Percentiles rank a stretch among this genome's conserved stretches.
These are phyloP conservation scores for Lyophyllum shimeji DNA, from an alignment of 768 basidiomycete species.

Conservation along the genomic window DNA sequence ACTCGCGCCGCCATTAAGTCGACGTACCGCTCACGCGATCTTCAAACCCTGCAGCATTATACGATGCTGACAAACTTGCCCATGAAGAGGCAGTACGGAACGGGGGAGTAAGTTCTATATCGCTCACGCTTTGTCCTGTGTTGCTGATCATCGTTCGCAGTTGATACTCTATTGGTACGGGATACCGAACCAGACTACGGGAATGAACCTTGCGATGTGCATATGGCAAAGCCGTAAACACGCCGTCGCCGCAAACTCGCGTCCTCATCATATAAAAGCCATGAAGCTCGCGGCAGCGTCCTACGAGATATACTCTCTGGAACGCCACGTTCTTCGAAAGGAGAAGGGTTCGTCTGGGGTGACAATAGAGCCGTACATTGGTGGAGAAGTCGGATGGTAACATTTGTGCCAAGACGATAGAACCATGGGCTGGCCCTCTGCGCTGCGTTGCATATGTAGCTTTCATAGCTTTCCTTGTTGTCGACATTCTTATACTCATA, in stretches of 20 bases:
- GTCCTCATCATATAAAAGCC: slow-evolving; percentile 80
- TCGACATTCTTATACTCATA: not conserved
- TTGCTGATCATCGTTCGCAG: slow-evolving; percentile 29
- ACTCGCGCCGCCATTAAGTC: not conserved
- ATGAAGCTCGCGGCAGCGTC: slow-evolving; percentile 76
- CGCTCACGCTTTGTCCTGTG: slow-evolving; percentile 7
- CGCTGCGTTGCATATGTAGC: not conserved
- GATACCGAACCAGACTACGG: slow-evolving; percentile 68
- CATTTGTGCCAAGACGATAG: not conserved
- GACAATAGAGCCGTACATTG: slow-evolving; percentile 56
- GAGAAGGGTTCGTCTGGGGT: slow-evolving; percentile 55
- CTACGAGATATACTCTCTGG: slow-evolving; percentile 78
- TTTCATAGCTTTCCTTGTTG: slow-evolving; percentile 9
- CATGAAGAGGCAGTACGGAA: slow-evolving; percentile 92
- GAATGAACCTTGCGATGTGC: slow-evolving; percentile 92
- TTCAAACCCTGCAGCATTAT: slow-evolving; percentile 52
- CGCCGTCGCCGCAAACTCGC: slow-evolving; percentile 76
- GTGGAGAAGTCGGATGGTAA: slow-evolving; percentile 74
- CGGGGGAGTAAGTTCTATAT: slow-evolving; percentile 62
- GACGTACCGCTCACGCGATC: slow-evolving; percentile 6
- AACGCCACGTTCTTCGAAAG: slow-evolving; percentile 76
- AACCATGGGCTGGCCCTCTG: not conserved
- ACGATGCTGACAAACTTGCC: slow-evolving; percentile 82
- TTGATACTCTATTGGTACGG: slow-evolving; percentile 96
- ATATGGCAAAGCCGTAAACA: slow-evolving; percentile 91